Conservation (phyloP, 306 rosid species). For the Cicer yamashitae region DNA sequence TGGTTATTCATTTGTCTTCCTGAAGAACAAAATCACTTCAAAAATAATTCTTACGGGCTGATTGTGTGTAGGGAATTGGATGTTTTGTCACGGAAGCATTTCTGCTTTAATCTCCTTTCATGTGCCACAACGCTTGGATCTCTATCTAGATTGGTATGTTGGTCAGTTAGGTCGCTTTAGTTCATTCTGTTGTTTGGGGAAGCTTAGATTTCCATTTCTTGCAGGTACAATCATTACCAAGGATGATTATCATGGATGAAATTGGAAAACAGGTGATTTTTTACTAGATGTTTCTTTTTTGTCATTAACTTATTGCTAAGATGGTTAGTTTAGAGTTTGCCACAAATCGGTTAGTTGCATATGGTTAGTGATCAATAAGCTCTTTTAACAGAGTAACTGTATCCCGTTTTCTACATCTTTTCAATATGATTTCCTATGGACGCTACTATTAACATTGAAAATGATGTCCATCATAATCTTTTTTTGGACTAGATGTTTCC, state of each 20-base stretch:
- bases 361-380: conserved; percentile 4
- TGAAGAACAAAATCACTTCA: conserved; percentile 8
- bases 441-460: conserved; percentile 18
- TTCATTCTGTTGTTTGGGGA: conserved; percentile 19
- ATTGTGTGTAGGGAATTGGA: conserved; percentile 84
- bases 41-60: conserved; percentile 39
- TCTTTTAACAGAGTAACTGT: background rate
- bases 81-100: conserved; percentile 78
- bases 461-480: conserved; percentile 22
- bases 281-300: conserved; percentile 14
- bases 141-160: conserved; percentile 89
- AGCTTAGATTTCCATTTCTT: conserved; percentile 38
- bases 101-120: conserved; percentile 87
- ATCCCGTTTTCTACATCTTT: background rate
- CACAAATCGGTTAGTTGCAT: background rate
- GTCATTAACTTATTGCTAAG: background rate
- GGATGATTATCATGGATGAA: conserved; percentile 98
- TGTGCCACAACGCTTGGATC: conserved; percentile 95
- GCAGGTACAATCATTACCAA: conserved; percentile 96
- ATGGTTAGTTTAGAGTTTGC: background rate
- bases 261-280: conserved; percentile 90
- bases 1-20: conserved; percentile 12
- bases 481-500: background rate
- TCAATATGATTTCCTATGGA: background rate
- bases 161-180: conserved; percentile 19